Evolutionary conservation across 1,139 yeast genomes (phyloP), one percentile per base, ranked within the genome.

Genomic region (Debaryomyces subglobosus): DNA sequence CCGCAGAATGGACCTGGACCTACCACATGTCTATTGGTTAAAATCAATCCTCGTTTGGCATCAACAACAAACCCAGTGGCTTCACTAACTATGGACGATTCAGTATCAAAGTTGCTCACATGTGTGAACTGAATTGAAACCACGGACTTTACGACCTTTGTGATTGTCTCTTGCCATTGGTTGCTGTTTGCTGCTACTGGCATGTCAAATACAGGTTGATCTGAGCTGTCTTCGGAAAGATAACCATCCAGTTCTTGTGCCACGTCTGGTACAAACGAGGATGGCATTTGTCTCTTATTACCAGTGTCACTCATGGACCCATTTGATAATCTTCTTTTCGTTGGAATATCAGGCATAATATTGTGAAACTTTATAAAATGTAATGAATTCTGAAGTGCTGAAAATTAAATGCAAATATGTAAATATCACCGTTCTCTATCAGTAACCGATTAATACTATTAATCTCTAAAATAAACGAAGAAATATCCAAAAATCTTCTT

Each of bases 11-110:
- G 97, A 8, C 97, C 97, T 0, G 96, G 91, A 1, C 97, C 96
- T 38, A 91, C 96, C 41, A 91, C 97, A 63, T 91, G 97, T 64
- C 97, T 81, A 69, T 92, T 92, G 12, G 97, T 92, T 63, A 92
- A 76, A 51, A 92, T 90, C 53, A 90, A 79, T 8, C 98, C 98
- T 38, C 82, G 68, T 48, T 78, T 74, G 3, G 92, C 78, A 65
- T 92, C 97, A 10, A 92, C 97, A n/a, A 92, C 90, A 65, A 92
- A 91, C 5, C 97, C 98, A 1, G 97, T 89, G 15, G 97, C 97
- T 64, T 91, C 96, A 53, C 95, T 85, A 18, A 87, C 91, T 35
- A 86, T 69, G 1, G 96, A 85, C 2, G 84, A 69, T 59, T 92
- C 98, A 34, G 96, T 86, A 62, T 92, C 98, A 61, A 91, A 91